Conservation (phyloP, 345 rosid genomes). For the Xanthoceras sorbifolium region DNA sequence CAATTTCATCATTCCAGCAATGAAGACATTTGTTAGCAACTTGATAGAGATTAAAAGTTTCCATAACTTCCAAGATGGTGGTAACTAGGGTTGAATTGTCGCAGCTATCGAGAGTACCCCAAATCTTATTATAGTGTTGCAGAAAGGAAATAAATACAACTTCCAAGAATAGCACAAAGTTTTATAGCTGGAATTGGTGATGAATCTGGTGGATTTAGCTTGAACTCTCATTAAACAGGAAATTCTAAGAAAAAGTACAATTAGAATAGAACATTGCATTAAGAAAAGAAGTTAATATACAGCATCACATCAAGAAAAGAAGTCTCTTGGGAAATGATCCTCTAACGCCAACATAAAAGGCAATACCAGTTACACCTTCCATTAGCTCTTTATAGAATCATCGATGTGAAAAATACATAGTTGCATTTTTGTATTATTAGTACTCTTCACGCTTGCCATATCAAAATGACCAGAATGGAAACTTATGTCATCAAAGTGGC, state of each 20-base stretch:
- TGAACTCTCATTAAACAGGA: not conserved
- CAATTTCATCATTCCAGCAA: not conserved
- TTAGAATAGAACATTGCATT: not conserved
- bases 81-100: not conserved
- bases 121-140: too few species aligned
- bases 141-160: not conserved
- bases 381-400: too few species aligned
- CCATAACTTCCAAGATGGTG: not conserved
- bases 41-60: not conserved
- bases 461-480: not conserved
- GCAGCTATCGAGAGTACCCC: not conserved
- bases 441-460: not conserved
- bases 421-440: not conserved
- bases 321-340: not conserved
- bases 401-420: not conserved
- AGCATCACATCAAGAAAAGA: not conserved
- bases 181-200: not conserved
- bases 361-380: too few species aligned
- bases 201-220: not conserved
- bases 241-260: not conserved
- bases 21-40: not conserved
- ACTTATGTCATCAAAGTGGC: not conserved
- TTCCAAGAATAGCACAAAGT: not conserved
- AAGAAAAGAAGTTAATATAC: not conserved
- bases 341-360: too few species aligned